These are phyloP conservation scores for Cryphonectria naterciae DNA, from an alignment of 2,329 filamentous ascomycete species.

Conservation along the genomic window DNA sequence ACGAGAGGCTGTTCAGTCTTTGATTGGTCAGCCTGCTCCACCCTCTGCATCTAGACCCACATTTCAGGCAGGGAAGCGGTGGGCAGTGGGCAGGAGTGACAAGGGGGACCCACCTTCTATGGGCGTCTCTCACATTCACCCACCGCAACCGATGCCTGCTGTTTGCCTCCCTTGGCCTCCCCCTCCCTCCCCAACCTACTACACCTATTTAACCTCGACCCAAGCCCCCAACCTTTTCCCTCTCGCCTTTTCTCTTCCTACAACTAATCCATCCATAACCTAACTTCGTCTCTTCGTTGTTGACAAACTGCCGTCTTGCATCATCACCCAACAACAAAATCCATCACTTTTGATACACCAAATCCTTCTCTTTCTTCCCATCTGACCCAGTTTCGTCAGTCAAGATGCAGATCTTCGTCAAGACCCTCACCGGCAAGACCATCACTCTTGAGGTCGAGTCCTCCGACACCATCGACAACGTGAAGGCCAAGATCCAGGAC, in stretches of 20 bases:
- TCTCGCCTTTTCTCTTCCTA: not conserved
- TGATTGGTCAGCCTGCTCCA: not conserved
- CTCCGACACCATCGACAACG: constrained; percentile 91
- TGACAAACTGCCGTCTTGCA: not conserved
- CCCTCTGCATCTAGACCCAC: not conserved
- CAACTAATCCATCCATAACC: constrained; percentile 3
- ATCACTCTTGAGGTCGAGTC: constrained; percentile 91
- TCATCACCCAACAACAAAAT: constrained; percentile 59
- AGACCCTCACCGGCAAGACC: constrained; percentile 90
- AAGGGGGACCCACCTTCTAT: constrained; percentile 13
- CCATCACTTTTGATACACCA: constrained; percentile 52
- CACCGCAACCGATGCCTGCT: constrained; percentile 6
- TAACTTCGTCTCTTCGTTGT: not conserved
- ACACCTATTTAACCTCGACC: constrained; percentile 17
- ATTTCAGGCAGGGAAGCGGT: constrained; percentile 15
- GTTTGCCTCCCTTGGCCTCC: constrained; percentile 11
- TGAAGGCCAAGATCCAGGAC: constrained; percentile 96
- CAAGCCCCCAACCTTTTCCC: not conserved
- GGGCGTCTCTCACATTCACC: constrained; percentile 17
- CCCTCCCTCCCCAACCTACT: not conserved
- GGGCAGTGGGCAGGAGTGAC: constrained; percentile 13
- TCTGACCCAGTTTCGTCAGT: constrained; percentile 35
- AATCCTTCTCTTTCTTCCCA: constrained; percentile 60
- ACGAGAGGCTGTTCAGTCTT: not conserved
- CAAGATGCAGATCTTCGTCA: constrained; percentile 73